These are phyloP conservation scores for Aspergillus flavus DNA, from an alignment of 2,329 filamentous ascomycete genomes.

Conservation along the genomic window DNA sequence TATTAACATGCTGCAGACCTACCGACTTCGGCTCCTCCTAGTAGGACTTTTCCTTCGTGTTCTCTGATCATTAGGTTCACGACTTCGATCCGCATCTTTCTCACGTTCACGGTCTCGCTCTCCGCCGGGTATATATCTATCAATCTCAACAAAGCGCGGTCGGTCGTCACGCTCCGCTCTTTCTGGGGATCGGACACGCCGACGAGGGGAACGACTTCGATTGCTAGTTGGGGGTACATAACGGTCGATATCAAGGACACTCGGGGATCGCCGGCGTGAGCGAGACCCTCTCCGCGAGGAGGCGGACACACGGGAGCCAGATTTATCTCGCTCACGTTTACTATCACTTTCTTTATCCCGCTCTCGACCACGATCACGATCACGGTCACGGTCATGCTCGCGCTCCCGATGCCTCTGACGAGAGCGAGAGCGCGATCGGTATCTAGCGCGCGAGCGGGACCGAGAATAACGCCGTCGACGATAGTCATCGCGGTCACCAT, in stretches of 20 bases:
- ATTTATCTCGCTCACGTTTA: conserved; percentile 20
- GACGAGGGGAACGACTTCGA: conserved; percentile 45
- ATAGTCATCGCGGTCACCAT: conserved; percentile 19
- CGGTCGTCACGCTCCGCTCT: conserved; percentile 35
- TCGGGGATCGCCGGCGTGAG: conserved; percentile 36
- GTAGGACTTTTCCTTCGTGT: conserved; percentile 23
- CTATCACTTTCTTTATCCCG: conserved; percentile 18
- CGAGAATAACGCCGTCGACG: conserved; percentile 23
- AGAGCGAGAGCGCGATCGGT: conserved; percentile 25
- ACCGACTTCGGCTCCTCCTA: conserved; percentile 30
- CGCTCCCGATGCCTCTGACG: conserved; percentile 11
- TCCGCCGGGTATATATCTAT: conserved; percentile 48
- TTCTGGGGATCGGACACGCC: conserved; percentile 41
- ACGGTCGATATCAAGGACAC: conserved; percentile 45
- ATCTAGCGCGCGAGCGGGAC: conserved; percentile 19
- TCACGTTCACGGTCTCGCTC: conserved; percentile 27
- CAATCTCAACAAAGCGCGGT: conserved; percentile 41
- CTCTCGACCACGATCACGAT: conserved; percentile 15
- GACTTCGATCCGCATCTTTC: conserved; percentile 17
- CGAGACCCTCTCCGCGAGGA: conserved; percentile 32
- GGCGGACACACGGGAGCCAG: conserved; percentile 23
- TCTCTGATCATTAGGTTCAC: conserved; percentile 27
- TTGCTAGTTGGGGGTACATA: conserved; percentile 45
- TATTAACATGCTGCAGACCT: background rate
- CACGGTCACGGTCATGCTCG: conserved; percentile 10